phyloP scores from a whole-genome alignment of 306 rosid genomes.

The Dalbergia oliveri region DNA sequence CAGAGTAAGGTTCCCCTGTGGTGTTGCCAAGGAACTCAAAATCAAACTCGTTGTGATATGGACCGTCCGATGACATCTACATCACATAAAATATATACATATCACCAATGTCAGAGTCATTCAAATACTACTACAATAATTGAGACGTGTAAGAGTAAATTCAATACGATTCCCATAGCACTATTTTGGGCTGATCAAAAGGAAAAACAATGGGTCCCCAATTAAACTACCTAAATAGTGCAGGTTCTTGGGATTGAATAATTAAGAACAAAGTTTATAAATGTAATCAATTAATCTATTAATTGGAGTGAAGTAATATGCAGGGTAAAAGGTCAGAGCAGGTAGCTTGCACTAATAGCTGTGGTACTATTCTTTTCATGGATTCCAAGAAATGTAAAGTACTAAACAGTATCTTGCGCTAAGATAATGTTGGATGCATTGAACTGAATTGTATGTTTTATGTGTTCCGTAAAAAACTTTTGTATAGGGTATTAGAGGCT shows the following conservation, averaged over 20 bases:
- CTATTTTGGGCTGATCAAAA: neutral
- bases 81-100: neutral
- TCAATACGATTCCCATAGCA: neutral
- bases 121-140: slow-evolving; percentile 35
- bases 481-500: slow-evolving; percentile 23
- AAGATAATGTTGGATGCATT: slow-evolving; percentile 6
- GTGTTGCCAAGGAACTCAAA: slow-evolving; percentile 92
- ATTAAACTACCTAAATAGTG: slow-evolving; percentile 3
- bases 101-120: slow-evolving; percentile 24
- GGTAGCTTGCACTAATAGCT: slow-evolving; percentile 36
- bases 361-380: slow-evolving; percentile 5
- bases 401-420: neutral
- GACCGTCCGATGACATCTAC: slow-evolving; percentile 95
- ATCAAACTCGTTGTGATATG: slow-evolving; percentile 85
- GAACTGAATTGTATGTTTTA: neutral
- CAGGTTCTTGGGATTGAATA: slow-evolving; percentile 8
- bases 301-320: slow-evolving; percentile 34
- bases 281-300: slow-evolving; percentile 34
- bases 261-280: slow-evolving; percentile 32
- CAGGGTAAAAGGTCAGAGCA: slow-evolving; percentile 20
- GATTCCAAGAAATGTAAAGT: slow-evolving; percentile 15
- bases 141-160: slow-evolving; percentile 13
- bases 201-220: slow-evolving; percentile 6
- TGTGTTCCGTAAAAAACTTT: neutral
- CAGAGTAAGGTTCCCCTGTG: slow-evolving; percentile 86